Evolutionary conservation across 2,329 filamentous ascomycete species (phyloP).

Genomic region (Sphaerulina musiva): DNA sequence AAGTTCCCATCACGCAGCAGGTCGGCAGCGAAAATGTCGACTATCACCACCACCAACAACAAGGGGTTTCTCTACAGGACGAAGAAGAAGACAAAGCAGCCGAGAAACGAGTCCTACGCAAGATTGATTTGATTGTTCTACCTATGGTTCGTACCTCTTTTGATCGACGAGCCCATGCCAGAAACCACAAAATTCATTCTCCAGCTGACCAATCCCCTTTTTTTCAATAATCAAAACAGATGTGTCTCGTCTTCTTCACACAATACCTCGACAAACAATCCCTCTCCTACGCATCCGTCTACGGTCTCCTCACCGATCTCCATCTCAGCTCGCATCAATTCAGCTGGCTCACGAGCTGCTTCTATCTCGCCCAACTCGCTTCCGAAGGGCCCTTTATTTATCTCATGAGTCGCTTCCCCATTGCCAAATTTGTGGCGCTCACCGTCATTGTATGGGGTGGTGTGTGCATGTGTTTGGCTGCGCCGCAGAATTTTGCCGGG

Average conservation of each 20-base stretch:
- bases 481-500: slow-evolving; percentile 36
- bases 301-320: slow-evolving; percentile 45
- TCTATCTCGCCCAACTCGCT: slow-evolving; percentile 39
- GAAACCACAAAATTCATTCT: too few species aligned
- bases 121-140: slow-evolving; percentile 18
- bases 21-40: slow-evolving; percentile 6
- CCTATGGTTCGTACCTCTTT: slow-evolving; percentile 12
- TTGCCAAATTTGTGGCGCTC: slow-evolving; percentile 47
- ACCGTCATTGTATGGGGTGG: slow-evolving; percentile 42
- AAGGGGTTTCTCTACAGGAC: neutral
- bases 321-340: slow-evolving; percentile 43
- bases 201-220: neutral
- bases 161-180: too few species aligned
- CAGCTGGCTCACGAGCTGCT: slow-evolving; percentile 45
- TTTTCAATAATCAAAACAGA: slow-evolving; percentile 5
- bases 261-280: slow-evolving; percentile 45
- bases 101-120: slow-evolving; percentile 16
- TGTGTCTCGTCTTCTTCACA: slow-evolving; percentile 29
- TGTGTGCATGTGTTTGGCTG: slow-evolving; percentile 43
- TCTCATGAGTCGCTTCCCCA: slow-evolving; percentile 45
- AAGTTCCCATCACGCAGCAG: neutral
- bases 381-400: slow-evolving; percentile 48
- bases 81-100: neutral
- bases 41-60: slow-evolving; percentile 2
- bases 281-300: slow-evolving; percentile 46